These are phyloP conservation scores for Chamaecyparis obtusa DNA, from an alignment of 75 land plant species.

Conservation along the genomic window DNA sequence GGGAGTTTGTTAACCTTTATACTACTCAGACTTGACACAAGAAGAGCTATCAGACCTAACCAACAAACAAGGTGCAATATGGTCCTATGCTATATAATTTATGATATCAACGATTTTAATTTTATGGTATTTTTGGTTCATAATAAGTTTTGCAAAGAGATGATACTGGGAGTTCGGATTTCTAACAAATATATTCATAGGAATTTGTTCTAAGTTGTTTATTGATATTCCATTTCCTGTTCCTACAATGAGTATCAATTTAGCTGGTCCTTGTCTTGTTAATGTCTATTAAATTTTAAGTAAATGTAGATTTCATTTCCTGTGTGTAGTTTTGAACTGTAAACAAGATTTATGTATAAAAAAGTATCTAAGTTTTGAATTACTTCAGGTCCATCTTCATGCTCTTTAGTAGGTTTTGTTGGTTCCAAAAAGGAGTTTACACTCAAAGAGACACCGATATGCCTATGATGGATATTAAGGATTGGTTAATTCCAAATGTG, in stretches of 20 bases:
- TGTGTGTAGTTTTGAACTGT: not conserved
- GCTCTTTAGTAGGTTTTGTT: not conserved
- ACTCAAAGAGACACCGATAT: too few species aligned
- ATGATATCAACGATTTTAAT: not conserved
- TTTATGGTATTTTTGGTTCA: not conserved
- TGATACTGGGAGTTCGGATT: not conserved
- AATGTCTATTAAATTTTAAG: not conserved
- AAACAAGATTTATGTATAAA: not conserved
- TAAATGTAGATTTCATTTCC: not conserved
- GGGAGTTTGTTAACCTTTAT: not conserved
- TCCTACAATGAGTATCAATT: not conserved
- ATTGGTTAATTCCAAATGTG: too few species aligned
- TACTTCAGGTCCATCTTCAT: not conserved
- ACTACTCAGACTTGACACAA: not conserved
- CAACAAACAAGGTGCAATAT: not conserved
- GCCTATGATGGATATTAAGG: too few species aligned
- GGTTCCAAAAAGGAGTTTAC: too few species aligned
- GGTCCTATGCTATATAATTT: not conserved
- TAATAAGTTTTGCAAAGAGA: not conserved
- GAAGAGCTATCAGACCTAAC: not conserved
- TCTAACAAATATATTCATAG: not conserved
- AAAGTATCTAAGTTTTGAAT: not conserved
- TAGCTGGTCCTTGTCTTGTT: not conserved
- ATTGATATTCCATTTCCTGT: not conserved
- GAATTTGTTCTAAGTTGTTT: not conserved